Conservation (phyloP, 495 filamentous ascomycete genomes). For the Neurospora sp. region DNA sequence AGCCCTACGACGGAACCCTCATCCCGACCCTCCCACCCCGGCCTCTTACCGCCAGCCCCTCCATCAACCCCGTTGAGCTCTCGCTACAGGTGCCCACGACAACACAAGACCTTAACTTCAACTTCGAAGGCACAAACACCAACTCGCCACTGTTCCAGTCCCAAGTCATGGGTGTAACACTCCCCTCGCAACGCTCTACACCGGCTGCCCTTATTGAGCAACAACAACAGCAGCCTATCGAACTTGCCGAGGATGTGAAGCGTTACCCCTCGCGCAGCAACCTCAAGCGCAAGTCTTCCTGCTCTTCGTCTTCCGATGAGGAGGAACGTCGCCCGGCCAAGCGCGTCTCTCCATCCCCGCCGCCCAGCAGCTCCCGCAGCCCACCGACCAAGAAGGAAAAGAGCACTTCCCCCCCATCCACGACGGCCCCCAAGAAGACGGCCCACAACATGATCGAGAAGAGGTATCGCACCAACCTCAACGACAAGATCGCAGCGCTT, state of each 20-base stretch:
- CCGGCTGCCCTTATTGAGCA: neutral
- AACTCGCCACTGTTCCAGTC: conserved; percentile 7
- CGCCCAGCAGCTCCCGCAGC: conserved; percentile 1
- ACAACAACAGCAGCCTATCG: neutral
- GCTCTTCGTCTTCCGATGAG: conserved; percentile 6
- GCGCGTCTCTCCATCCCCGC: conserved; percentile 4
- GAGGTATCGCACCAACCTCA: conserved; percentile 41
- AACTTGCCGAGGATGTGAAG: conserved; percentile 1
- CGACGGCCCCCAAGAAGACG: conserved; percentile 18
- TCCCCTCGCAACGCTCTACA: neutral
- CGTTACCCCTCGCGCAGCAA: conserved; percentile 10
- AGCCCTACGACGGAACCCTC: conserved; percentile 8
- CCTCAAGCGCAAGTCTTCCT: conserved; percentile 23
- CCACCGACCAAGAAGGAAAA: conserved; percentile 2
- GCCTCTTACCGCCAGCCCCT: conserved; percentile 13
- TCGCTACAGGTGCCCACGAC: conserved; percentile 3
- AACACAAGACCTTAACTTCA: neutral
- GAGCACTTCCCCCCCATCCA: neutral
- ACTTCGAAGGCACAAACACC: neutral
- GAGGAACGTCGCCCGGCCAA: conserved; percentile 6
- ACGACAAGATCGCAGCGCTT: conserved; percentile 39
- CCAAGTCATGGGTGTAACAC: conserved; percentile 4
- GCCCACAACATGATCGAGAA: conserved; percentile 43
- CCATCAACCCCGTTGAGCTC: conserved; percentile 24
- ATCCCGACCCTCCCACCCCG: conserved; percentile 3